Evolutionary conservation across 2,329 filamentous ascomycete genomes (phyloP).

Genomic region (Meredithiella fracta): DNA sequence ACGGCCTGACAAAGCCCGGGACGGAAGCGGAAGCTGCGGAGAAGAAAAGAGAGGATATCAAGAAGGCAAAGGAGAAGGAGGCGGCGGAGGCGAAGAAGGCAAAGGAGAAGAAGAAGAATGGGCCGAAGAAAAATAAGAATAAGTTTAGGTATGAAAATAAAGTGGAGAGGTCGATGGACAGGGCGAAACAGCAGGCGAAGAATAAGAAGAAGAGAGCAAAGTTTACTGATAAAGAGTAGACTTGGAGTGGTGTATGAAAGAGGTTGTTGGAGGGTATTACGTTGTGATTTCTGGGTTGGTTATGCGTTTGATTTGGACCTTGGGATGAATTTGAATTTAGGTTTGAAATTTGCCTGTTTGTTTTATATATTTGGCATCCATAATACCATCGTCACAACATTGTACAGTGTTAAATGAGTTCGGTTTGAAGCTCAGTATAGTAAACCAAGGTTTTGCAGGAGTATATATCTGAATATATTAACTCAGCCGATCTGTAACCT

Average conservation of each 20-base stretch:
- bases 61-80: constrained; percentile 22
- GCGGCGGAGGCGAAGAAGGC: constrained; percentile 32
- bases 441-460: too few relatives aligned
- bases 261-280: too few relatives aligned
- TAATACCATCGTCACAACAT: too few relatives aligned
- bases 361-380: too few relatives aligned
- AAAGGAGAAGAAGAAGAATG: constrained; percentile 31
- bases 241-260: too few relatives aligned
- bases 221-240: constrained; percentile 10
- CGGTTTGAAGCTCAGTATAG: too few relatives aligned
- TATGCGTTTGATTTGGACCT: background rate
- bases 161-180: constrained; percentile 58
- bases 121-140: constrained; percentile 46
- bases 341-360: too few relatives aligned
- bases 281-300: background rate
- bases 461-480: too few relatives aligned
- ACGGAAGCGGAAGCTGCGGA: constrained; percentile 24
- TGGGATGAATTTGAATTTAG: too few relatives aligned
- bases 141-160: constrained; percentile 91
- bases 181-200: constrained; percentile 55
- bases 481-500: too few relatives aligned
- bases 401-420: background rate
- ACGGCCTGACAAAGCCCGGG: constrained; percentile 47
- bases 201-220: constrained; percentile 25
- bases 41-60: constrained; percentile 22